Percentiles rank a stretch among this genome's conserved stretches.
These are phyloP conservation scores for Hansfordia pulvinata DNA, from an alignment of 2,329 filamentous ascomycete species.

Conservation along the genomic window DNA sequence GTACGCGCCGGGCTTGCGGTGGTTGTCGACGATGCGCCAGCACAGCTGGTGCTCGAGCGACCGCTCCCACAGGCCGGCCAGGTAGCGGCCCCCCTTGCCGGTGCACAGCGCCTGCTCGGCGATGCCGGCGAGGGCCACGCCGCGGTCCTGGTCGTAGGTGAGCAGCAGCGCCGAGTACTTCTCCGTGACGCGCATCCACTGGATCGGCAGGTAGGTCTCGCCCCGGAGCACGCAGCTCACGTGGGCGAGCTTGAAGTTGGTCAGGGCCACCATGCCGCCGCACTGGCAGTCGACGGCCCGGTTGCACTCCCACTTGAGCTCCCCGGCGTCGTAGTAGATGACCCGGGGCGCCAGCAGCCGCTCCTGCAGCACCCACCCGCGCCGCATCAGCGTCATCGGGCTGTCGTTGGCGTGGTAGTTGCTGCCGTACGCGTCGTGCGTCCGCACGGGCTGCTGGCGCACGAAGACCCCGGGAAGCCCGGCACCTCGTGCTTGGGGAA, in stretches of 20 bases:
- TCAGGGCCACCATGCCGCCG: constrained; percentile 3
- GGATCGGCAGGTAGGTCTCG: constrained; percentile 2
- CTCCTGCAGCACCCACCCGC: constrained; percentile 6
- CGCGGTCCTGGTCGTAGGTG: constrained; percentile 4
- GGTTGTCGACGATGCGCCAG: constrained; percentile 2
- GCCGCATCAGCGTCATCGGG: constrained; percentile 1
- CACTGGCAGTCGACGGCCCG: constrained; percentile 4
- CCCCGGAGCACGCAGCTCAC: background rate
- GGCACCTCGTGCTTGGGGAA: constrained; percentile 2
- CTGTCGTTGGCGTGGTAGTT: constrained; percentile 1
- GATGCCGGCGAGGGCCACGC: constrained; percentile 4
- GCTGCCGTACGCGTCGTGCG: constrained; percentile 3
- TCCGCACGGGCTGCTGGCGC: constrained; percentile 2
- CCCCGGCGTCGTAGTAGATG: constrained; percentile 3
- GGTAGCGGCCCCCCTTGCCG: constrained; percentile 3
- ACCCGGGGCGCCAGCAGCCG: constrained; percentile 4
- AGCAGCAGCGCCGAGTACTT: constrained; percentile 3
- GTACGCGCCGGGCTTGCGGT: constrained; percentile 1
- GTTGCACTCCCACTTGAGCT: constrained; percentile 6
- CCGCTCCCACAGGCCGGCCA: constrained; percentile 5
- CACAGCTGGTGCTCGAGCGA: constrained; percentile 4
- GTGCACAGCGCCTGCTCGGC: constrained; percentile 4
- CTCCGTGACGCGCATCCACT: constrained; percentile 6
- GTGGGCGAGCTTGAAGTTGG: constrained; percentile 3
- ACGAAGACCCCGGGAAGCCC: constrained; percentile 1